Conservation (phyloP, 1,284 basidiomycete genomes). For the Sanghuangporus sanghuang region DNA sequence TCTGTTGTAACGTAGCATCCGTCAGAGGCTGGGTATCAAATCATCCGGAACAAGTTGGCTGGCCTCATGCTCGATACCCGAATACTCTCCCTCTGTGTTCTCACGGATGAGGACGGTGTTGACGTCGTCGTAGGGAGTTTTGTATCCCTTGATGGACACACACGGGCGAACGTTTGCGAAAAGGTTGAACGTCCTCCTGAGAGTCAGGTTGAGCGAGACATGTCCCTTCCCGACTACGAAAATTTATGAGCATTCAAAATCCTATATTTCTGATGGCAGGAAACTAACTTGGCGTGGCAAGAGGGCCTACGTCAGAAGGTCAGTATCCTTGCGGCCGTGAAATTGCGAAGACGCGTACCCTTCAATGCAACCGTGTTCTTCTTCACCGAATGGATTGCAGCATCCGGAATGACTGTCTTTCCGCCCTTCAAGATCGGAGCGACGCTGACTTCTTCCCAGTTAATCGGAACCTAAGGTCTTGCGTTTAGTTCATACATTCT, state of each 20-base stretch:
- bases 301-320: conserved; percentile 53
- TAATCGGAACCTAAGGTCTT: conserved; percentile 76
- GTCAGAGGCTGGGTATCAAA: conserved; percentile 16
- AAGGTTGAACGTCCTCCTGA: conserved; percentile 95
- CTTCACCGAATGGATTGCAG: conserved; percentile 88
- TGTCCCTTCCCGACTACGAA: conserved; percentile 94
- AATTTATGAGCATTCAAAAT: conserved; percentile 7
- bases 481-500: conserved; percentile 4
- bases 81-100: conserved; percentile 99
- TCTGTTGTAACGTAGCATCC: conserved; percentile 34
- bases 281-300: conserved; percentile 85
- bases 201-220: conserved; percentile 95
- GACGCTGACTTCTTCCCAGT: conserved; percentile 99
- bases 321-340: background rate
- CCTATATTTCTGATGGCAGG: conserved; percentile 19
- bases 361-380: conserved; percentile 98
- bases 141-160: conserved; percentile 93
- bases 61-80: conserved; percentile 97
- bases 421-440: conserved; percentile 92
- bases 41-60: background rate
- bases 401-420: conserved; percentile 95
- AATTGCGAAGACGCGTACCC: conserved; percentile 44
- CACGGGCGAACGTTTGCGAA: conserved; percentile 99
- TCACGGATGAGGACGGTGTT: conserved; percentile 98
- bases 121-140: conserved; percentile 98